Evolutionary conservation across 2,329 filamentous ascomycete species (phyloP), one percentile per base, ranked within the genome.

Genomic region (Pseudocercospora fijiensis): DNA sequence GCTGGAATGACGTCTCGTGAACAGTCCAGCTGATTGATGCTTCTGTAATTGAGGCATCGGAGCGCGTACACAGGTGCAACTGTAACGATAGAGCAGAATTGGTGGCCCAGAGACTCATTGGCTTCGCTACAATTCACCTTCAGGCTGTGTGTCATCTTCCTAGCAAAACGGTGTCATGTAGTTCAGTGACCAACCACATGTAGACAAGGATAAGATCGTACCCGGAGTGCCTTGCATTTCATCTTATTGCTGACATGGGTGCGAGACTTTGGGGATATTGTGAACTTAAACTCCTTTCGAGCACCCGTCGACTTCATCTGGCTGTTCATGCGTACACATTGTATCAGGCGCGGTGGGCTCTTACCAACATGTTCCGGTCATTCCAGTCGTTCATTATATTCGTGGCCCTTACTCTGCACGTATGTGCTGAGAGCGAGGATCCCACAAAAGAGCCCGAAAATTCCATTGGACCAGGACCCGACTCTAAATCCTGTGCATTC

Each of bases 401-500:
- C 20, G 45, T 26, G 18, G 20, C 18, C 16, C 16, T 41, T 24
- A n/a, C 20, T 7, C 9, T 20, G 18, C 13, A 2, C 2, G 18
- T 49, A 2, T 13, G 8, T 24, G 18, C 43, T 47, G 11, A 20
- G 13, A 5, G 22, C 22, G 3, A 24, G 45, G 20, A 49, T 49
- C 6, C 9, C 5, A 24, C 4, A 1, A 24, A 11, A 49, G 18
- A 4, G 45, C 18, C 45, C 20, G 22, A 18, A 49, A 22, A 20
- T 6, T 1, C 45, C 18, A n/a, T 26, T 10, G 57, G 57, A 20
- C 57, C 57, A n/a, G 45, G 24, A 18, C 20, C 20, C 5, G 18
- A 58, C 26, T 58, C 57, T 8, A 47, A 28, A 11, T 43, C 28
- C 22, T 63, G 61, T 49, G 41, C 61, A 18, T 63, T 63, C 47